These are phyloP conservation scores for Flaveria brownii DNA, from an alignment of 129 eudicot species.

Conservation along the genomic window DNA sequence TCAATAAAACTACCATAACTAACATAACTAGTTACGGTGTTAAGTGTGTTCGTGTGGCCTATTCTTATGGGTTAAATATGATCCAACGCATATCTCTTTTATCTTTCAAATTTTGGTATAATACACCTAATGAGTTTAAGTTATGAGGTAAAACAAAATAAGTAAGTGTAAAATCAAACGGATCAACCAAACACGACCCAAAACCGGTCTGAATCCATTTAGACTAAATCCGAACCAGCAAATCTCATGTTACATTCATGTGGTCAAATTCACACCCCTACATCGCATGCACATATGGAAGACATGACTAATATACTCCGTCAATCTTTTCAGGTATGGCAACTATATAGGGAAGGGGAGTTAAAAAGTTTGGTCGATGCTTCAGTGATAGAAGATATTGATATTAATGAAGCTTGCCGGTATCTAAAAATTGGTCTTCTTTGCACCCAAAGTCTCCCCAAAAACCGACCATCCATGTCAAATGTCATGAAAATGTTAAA, in stretches of 20 bases:
- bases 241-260: neutral
- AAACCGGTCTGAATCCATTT: neutral
- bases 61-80: too few relatives aligned
- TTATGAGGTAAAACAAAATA: neutral
- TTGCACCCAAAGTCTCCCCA: constrained; percentile 75
- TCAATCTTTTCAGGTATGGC: constrained; percentile 63
- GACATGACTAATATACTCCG: constrained; percentile 16
- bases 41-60: too few relatives aligned
- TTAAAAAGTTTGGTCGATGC: constrained; percentile 51
- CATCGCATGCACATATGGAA: neutral
- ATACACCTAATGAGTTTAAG: neutral
- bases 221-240: neutral
- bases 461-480: constrained; percentile 76
- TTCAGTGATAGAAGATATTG: constrained; percentile 45
- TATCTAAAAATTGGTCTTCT: constrained; percentile 68
- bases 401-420: constrained; percentile 54
- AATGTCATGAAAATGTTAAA: constrained; percentile 57
- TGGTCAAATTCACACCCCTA: neutral
- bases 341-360: constrained; percentile 46
- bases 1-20: too few relatives aligned
- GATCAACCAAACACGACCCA: neutral
- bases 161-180: neutral
- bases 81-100: neutral
- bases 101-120: neutral
- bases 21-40: too few relatives aligned